Evolutionary conservation across 2,329 filamentous ascomycete species (phyloP), one percentile per base, ranked within the genome.

Genomic region (Aspergillus carbonarius): DNA sequence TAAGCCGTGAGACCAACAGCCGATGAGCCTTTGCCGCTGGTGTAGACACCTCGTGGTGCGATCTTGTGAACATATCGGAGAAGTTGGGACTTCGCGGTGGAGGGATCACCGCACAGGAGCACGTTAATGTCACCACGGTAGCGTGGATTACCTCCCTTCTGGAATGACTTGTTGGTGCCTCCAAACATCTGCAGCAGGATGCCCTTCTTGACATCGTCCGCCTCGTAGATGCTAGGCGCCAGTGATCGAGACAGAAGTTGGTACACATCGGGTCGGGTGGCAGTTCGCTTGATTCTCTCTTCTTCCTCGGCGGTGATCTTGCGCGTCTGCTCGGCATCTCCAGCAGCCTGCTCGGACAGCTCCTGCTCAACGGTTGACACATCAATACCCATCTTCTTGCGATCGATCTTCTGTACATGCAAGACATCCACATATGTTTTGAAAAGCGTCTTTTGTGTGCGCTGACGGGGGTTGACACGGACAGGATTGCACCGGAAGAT

Each of bases 161-260:
- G 86, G 75, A 99, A 99, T 0, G 91, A 91, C 79, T 99, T 99
- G 81, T 99, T 99, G 34, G 95, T 96, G 57, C 95, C 95, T 37
- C 95, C 93, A 72, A 99, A 99, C 40, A 99, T 85, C 71, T 99
- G 95, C 4, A 99, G 86, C 10, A 99, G 82, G 61, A 99, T 97
- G 10, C 95, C 95, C 78, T 99, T 99, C 82, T 99, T 99, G 49
- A 98, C 92, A 70, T 99, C 95, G 66, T 99, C 95, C 88, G 96
- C 90, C 76, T 99, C 95, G 78, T 96, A 97, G 70, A 99, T 89
- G 60, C 93, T 97, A 13, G 95, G 95, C 2, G 95, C 95, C 27
- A 99, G 81, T 1, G 93, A 98, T 37, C 93, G 87, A 17, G 95
- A 85, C 4, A 99, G 85, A 23, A 99, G 84, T 20, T 99, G 93